Evolutionary conservation across 2,329 filamentous ascomycete species (phyloP).

Genomic region (Diaporthe ilicicola): DNA sequence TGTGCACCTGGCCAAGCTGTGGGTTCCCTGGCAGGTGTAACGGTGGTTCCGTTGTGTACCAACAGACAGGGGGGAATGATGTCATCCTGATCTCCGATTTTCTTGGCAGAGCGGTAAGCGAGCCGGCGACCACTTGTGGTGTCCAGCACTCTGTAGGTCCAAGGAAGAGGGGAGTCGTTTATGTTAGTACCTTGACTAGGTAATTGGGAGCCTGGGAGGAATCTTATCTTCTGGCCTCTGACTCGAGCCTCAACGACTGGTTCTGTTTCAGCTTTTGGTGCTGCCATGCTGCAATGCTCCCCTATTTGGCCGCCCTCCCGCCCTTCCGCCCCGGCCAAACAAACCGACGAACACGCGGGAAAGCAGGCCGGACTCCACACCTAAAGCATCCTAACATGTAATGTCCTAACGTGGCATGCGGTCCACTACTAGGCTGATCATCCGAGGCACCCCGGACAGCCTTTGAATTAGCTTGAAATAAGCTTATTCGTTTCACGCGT

Average conservation of each 20-base stretch:
- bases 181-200: background rate
- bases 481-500: conserved; percentile 20
- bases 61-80: conserved; percentile 2
- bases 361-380: background rate
- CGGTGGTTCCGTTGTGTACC: background rate
- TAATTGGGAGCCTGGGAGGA: background rate
- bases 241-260: background rate
- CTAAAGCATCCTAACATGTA: conserved; percentile 5
- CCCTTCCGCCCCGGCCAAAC: conserved; percentile 6
- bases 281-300: background rate
- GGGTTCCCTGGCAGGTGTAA: background rate
- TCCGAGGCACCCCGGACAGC: conserved; percentile 1
- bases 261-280: background rate
- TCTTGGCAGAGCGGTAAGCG: conserved; percentile 1
- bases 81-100: background rate
- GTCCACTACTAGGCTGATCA: conserved; percentile 9
- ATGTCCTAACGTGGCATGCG: background rate
- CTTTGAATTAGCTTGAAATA: conserved; percentile 11
- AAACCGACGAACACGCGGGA: background rate
- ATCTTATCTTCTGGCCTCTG: background rate
- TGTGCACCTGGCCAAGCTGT: background rate
- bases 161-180: background rate
- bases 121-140: background rate
- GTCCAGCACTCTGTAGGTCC: background rate
- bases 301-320: background rate